Percentiles rank a stretch among this genome's conserved stretches.
Evolutionary conservation across 371 early-diverging fungal genomes (phyloP).

Genomic region (Apophysomyces elegans): DNA sequence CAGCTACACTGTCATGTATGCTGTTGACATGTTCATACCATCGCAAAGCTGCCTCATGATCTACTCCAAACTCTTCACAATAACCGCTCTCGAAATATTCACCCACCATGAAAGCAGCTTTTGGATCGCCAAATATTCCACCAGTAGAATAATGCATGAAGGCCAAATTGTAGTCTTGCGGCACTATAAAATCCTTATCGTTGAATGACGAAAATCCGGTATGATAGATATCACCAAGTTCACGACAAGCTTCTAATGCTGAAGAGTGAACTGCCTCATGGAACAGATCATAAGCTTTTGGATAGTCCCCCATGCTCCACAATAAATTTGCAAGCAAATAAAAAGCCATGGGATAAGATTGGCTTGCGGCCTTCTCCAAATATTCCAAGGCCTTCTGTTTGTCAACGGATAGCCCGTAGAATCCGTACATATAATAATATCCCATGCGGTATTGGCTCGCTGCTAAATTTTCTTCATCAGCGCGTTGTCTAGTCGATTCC

Average conservation of each 20-base stretch:
- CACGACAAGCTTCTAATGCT: not conserved
- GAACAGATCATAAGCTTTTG: not conserved
- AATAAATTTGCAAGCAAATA: not conserved
- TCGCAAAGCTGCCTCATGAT: constrained; percentile 12
- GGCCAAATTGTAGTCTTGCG: constrained; percentile 19
- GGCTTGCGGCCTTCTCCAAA: not conserved
- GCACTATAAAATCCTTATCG: not conserved
- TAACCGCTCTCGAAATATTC: constrained; percentile 15
- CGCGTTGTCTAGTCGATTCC: not conserved
- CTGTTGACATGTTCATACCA: not conserved
- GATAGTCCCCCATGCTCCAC: not conserved
- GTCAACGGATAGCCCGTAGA: no score
- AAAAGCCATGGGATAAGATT: not conserved
- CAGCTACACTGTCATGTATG: not conserved
- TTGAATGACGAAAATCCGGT: not conserved
- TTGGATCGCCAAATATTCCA: not conserved
- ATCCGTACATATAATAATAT: no score
- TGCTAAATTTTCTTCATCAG: no score
- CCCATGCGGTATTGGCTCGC: no score
- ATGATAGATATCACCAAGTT: not conserved
- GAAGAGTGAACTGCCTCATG: not conserved
- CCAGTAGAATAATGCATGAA: constrained; percentile 11
- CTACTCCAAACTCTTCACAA: not conserved
- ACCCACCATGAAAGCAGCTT: constrained; percentile 10
- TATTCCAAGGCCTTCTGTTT: no score